phyloP scores from a whole-genome alignment of 345 rosid species.

The Linum tenue region DNA sequence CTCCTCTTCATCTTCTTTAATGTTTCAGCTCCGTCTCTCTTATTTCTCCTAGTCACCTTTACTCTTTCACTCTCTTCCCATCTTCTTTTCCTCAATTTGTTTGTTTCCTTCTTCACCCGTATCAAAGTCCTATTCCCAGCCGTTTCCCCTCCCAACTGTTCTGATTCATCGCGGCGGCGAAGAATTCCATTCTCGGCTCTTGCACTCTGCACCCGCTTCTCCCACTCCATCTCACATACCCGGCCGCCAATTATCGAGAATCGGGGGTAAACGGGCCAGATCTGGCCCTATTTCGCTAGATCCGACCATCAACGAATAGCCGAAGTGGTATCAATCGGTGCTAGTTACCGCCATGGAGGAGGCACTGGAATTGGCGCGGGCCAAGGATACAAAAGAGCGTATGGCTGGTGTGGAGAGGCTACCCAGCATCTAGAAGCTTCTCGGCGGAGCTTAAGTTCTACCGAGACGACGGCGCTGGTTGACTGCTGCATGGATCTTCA shows the following conservation, averaged over 20 bases:
- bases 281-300: slow-evolving; percentile 32
- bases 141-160: slow-evolving; percentile 18
- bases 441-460: slow-evolving; percentile 52
- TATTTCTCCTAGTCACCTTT: slow-evolving; percentile 17
- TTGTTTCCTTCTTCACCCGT: background rate
- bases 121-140: background rate
- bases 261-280: slow-evolving; percentile 36
- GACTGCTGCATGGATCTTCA: slow-evolving; percentile 95
- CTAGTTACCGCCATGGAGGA: slow-evolving; percentile 54
- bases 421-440: slow-evolving; percentile 81
- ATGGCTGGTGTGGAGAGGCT: slow-evolving; percentile 98
- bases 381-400: slow-evolving; percentile 96
- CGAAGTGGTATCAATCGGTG: background rate
- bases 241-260: background rate
- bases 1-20: background rate
- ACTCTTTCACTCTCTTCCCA: slow-evolving; percentile 15
- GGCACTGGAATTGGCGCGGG: slow-evolving; percentile 92
- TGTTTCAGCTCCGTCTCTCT: slow-evolving; percentile 27
- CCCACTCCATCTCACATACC: background rate
- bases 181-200: too few species aligned
- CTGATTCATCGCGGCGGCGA: slow-evolving; percentile 20
- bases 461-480: slow-evolving; percentile 77
- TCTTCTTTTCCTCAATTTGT: too few species aligned
- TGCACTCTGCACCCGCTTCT: background rate
- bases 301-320: slow-evolving; percentile 27